A percentile compares a stretch with the other conserved stretches of the same genome.
phyloP scores from a whole-genome alignment of 2,329 filamentous ascomycete species.

The Botrytis fragariae region DNA sequence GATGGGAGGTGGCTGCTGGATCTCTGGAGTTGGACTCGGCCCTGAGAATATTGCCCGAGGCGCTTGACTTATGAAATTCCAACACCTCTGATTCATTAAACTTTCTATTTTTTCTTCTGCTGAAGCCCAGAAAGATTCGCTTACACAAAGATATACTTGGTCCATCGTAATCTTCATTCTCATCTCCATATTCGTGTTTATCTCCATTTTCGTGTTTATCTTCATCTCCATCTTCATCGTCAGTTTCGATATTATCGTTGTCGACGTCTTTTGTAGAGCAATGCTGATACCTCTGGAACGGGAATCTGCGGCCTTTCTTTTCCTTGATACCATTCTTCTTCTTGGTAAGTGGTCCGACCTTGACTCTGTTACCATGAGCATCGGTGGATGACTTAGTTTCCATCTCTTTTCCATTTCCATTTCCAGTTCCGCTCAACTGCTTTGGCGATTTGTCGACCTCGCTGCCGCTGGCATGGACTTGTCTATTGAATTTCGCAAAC shows the following conservation, averaged over 20 bases:
- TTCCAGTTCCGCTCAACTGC: neutral
- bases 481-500: neutral
- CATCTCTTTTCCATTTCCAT: neutral
- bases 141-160: neutral
- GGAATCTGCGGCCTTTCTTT: neutral
- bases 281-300: neutral
- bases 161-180: neutral
- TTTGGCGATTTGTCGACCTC: neutral
- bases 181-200: neutral
- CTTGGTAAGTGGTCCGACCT: fast-evolving
- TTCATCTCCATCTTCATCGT: neutral
- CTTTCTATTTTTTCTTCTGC: neutral
- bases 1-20: neutral
- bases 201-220: neutral
- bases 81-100: too few relatives aligned
- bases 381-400: neutral
- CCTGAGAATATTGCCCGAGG: neutral
- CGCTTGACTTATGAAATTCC: neutral
- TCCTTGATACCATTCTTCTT: neutral
- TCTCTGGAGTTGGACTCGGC: neutral
- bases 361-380: neutral
- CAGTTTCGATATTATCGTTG: neutral
- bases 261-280: neutral
- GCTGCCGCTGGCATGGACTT: neutral
- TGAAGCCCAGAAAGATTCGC: fast-evolving